Evolutionary conservation across 371 early-diverging fungal genomes (phyloP), one percentile per base, ranked within the genome.

Genomic region (Nematocida parisii): DNA sequence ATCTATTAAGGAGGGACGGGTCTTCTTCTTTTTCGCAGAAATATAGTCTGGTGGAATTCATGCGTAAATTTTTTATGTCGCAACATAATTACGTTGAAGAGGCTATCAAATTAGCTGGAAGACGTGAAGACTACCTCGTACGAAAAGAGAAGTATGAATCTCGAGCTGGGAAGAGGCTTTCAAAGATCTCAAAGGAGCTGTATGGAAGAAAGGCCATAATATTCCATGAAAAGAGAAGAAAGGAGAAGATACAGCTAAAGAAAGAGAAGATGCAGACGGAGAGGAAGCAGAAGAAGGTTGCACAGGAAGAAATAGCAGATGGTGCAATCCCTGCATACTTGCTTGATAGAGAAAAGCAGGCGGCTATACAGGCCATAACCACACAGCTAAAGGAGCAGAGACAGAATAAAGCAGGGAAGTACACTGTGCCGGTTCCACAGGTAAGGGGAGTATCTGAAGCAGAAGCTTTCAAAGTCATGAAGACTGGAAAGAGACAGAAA

Each of bases 61-160:
- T 67, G 3, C 20, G 15, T 57, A 60, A 54, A 54, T 77, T 77
- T 77, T 60, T 57, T 45, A 88, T 88, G 99, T 95, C 98, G 83
- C 98, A 99, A 91, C 95, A 96, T 92, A 95, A 97, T 88, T 96
- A 96, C 89, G 96, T 99, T 88, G 99, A 99, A 90, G 93, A 95
- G 88, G 89, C 93, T 83, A 95, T 99, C 85, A 96, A 94, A 90
- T 90, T 92, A 86, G 92, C 95, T 90, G 99, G 99, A 85, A 92
- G 96, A 77, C 91, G 93, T 74, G 89, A 96, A 80, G 94, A 98
- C 89, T 91, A 95, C 86, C 95, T 91, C 75, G 94, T 95, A 89
- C 91, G 93, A 87, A 93, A 92, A 74, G 83, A 95, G 83, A 99
- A 99, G 91, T 90, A 90, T 84, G 94, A 93, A 88, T 96, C 96